phyloP scores from a whole-genome alignment of 176 grass and related monocot species.

The Oryza officinalis region DNA sequence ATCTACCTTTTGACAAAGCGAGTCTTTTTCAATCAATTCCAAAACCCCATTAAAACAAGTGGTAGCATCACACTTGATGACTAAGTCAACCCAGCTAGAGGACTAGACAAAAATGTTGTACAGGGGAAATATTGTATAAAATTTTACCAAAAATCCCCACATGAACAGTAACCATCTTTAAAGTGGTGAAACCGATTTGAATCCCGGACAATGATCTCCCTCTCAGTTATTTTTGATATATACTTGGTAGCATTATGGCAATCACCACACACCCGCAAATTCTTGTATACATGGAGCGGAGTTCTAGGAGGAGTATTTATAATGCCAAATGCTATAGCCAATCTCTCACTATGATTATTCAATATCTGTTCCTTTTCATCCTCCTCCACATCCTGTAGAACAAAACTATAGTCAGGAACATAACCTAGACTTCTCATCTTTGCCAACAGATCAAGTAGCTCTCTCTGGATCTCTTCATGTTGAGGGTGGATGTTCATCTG shows the following conservation, averaged over 20 bases:
- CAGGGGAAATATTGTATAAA: neutral
- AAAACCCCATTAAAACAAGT: slow-evolving; percentile 28
- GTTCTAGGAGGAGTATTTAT: slow-evolving; percentile 66
- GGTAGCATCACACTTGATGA: neutral
- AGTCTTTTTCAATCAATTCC: slow-evolving; percentile 27
- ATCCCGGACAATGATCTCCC: slow-evolving; percentile 74
- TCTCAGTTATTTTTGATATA: slow-evolving; percentile 68
- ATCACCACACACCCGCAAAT: slow-evolving; percentile 76
- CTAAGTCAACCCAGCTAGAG: neutral
- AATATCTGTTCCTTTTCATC: slow-evolving; percentile 81
- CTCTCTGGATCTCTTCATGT: slow-evolving; percentile 65
- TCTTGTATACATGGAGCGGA: slow-evolving; percentile 66
- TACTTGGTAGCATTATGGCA: slow-evolving; percentile 82
- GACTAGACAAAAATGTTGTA: neutral
- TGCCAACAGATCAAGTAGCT: slow-evolving; percentile 43
- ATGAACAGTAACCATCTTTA: slow-evolving; percentile 69
- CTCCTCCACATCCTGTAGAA: slow-evolving; percentile 73
- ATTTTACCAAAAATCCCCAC: slow-evolving; percentile 77
- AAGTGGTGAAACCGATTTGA: slow-evolving; percentile 85
- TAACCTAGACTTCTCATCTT: slow-evolving; percentile 74
- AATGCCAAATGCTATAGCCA: slow-evolving; percentile 74
- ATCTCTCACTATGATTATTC: slow-evolving; percentile 72
- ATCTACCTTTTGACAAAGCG: slow-evolving; percentile 9
- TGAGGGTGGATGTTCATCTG: slow-evolving; percentile 58
- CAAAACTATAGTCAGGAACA: slow-evolving; percentile 78